These are phyloP conservation scores for Paraglomus brasilianum DNA, from an alignment of 192 early-diverging fungal species.

Conservation along the genomic window DNA sequence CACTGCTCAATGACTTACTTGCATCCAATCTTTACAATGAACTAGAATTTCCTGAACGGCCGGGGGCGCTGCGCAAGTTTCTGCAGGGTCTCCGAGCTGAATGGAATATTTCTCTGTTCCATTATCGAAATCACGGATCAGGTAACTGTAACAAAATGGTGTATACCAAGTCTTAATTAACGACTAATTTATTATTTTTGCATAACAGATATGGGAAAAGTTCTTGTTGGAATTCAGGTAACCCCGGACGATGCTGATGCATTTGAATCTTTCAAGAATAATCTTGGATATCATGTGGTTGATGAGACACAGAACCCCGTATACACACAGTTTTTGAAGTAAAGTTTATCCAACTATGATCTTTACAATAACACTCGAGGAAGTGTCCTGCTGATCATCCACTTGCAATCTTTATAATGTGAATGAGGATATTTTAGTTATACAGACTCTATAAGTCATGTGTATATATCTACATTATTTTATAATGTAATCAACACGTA, in stretches of 20 bases:
- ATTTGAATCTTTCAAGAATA: constrained; percentile 78
- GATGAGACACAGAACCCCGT: constrained; percentile 92
- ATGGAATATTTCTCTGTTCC: constrained; percentile 89
- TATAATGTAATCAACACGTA: too few species aligned
- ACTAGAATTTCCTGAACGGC: constrained; percentile 88
- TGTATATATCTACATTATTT: too few species aligned
- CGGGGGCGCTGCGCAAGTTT: constrained; percentile 89
- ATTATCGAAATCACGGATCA: constrained; percentile 95
- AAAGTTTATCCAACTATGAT: not conserved
- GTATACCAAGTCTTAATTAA: not conserved
- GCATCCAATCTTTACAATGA: not conserved
- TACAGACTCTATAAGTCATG: too few species aligned
- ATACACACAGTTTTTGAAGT: constrained; percentile 81
- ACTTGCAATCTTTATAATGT: too few species aligned
- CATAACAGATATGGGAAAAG: constrained; percentile 81
- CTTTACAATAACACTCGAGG: too few species aligned
- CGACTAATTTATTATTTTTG: not conserved
- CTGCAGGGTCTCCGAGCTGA: constrained; percentile 62
- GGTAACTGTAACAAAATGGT: constrained; percentile 20
- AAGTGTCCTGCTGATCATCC: too few species aligned
- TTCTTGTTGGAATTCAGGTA: constrained; percentile 93
- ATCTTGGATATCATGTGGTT: constrained; percentile 81
- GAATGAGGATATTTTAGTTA: too few species aligned
- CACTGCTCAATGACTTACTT: not conserved
- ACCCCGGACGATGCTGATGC: constrained; percentile 56